Percentiles rank a stretch among this genome's conserved stretches.
Conservation (phyloP, 2,329 filamentous ascomycete genomes). For the Calonectria pteridis region DNA sequence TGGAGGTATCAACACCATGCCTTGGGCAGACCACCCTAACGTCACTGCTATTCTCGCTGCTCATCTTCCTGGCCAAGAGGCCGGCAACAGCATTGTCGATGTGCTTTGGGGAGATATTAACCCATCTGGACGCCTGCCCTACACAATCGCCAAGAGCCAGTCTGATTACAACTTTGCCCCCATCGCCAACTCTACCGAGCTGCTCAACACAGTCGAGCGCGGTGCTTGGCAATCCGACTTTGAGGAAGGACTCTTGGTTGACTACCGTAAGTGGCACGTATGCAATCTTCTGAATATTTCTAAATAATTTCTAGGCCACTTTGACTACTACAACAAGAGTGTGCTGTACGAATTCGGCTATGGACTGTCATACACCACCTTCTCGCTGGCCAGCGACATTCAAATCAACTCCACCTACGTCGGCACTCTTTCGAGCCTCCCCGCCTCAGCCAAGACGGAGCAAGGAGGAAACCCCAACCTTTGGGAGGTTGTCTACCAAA, state of each 20-base stretch:
- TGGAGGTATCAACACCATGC: conserved; percentile 1
- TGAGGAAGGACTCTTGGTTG: background rate
- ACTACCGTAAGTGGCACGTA: background rate
- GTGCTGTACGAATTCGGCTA: conserved; percentile 2
- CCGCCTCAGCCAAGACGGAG: background rate
- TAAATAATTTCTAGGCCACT: background rate
- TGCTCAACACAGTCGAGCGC: background rate
- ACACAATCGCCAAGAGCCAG: background rate
- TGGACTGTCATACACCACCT: background rate
- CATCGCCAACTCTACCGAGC: background rate
- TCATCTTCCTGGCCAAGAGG: conserved; percentile 9
- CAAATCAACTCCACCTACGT: background rate
- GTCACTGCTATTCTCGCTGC: conserved; percentile 2
- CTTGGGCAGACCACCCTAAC: conserved; percentile 6
- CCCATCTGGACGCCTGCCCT: background rate
- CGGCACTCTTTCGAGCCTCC: background rate
- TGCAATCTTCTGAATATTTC: background rate
- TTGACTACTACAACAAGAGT: conserved; percentile 8
- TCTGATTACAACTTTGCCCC: background rate
- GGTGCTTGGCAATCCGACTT: background rate
- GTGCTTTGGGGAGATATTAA: conserved; percentile 5
- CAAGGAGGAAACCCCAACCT: conserved; percentile 4
- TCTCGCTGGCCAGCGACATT: background rate
- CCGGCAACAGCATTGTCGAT: conserved; percentile 16
- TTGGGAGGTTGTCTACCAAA: background rate